phyloP scores from a whole-genome alignment of 768 basidiomycete species.

The Austroboletus festivus region DNA sequence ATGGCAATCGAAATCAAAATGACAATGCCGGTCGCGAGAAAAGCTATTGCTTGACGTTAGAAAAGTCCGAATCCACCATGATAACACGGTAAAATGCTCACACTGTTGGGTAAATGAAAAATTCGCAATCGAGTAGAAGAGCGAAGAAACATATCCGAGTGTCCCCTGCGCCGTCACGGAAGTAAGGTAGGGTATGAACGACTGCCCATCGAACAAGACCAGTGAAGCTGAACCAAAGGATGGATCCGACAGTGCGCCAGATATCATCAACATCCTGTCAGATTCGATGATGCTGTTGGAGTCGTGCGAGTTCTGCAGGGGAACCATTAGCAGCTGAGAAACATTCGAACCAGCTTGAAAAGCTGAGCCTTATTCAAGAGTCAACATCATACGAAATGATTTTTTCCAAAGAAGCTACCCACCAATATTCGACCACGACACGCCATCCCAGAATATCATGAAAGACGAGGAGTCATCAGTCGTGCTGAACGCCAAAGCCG shows the following conservation, averaged over 20 bases:
- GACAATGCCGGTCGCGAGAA: constrained; percentile 88
- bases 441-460: constrained; percentile 83
- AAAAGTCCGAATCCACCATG: background rate
- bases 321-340: constrained; percentile 87
- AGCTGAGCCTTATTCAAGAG: constrained; percentile 44
- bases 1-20: constrained; percentile 98
- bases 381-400: background rate
- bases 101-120: constrained; percentile 74
- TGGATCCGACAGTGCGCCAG: constrained; percentile 68
- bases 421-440: constrained; percentile 70
- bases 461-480: constrained; percentile 64
- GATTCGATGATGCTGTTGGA: constrained; percentile 69
- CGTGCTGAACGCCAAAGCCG: constrained; percentile 35
- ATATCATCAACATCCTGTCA: constrained; percentile 88
- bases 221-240: constrained; percentile 78
- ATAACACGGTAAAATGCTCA: constrained; percentile 37
- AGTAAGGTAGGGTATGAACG: constrained; percentile 78
- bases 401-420: constrained; percentile 13
- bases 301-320: constrained; percentile 72
- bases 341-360: constrained; percentile 60
- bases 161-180: constrained; percentile 63
- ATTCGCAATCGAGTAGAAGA: constrained; percentile 79
- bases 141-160: constrained; percentile 65
- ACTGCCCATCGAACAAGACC: constrained; percentile 83
- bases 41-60: constrained; percentile 45